phyloP scores from a whole-genome alignment of 225 moss, liverwort and hornwort species.

The Sphagnum contortum region DNA sequence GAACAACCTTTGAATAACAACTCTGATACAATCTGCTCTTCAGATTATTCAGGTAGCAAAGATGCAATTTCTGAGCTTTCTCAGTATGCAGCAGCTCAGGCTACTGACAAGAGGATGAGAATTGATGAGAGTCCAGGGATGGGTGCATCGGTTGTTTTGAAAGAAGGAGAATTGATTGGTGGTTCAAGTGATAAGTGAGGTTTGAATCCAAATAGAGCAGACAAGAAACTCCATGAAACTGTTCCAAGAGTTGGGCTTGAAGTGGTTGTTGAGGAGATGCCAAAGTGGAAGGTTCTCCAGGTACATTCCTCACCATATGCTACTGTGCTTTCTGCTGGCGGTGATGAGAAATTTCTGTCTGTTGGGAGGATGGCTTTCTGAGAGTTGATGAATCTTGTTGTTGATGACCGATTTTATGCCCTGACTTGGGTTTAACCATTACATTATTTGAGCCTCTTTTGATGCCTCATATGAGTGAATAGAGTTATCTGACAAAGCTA shows the following conservation, averaged over 20 bases:
- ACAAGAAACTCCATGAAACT: conserved; percentile 2
- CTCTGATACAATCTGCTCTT: no score
- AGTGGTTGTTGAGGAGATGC: conserved; percentile 92
- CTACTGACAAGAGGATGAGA: conserved; percentile 25
- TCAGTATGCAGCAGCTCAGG: conserved; percentile 17
- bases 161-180: neutral
- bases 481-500: no score
- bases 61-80: conserved; percentile 3
- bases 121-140: conserved; percentile 17
- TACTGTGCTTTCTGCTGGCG: no score
- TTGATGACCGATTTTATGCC: no score
- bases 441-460: no score
- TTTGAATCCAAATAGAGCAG: conserved; percentile 5
- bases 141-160: conserved; percentile 22
- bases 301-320: conserved; percentile 14
- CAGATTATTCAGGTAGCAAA: conserved; percentile 15
- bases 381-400: no score
- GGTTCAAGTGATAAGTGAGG: conserved; percentile 15
- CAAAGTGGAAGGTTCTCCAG: conserved; percentile 83
- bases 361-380: no score
- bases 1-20: no score
- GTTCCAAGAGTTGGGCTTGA: conserved; percentile 77
- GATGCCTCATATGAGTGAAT: no score
- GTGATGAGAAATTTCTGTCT: no score
- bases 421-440: no score